Evolutionary conservation across 1,284 basidiomycete species (phyloP).

Genomic region (Kwoniella shivajii): DNA sequence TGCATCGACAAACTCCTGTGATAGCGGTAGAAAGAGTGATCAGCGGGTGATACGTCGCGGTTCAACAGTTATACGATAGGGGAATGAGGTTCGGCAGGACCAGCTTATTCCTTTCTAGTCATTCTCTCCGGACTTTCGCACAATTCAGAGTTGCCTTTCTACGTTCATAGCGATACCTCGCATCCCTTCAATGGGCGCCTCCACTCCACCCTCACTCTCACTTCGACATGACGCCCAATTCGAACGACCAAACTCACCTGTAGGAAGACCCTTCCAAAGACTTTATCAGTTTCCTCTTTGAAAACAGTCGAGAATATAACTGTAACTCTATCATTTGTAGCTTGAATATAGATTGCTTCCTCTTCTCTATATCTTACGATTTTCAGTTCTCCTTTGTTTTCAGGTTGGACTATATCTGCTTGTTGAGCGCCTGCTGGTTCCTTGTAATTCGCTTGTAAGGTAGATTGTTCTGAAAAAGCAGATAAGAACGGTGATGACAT

Average conservation of each 20-base stretch:
- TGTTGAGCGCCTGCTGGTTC: conserved; percentile 55
- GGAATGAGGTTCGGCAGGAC: too few relatives aligned
- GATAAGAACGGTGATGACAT: conserved; percentile 92
- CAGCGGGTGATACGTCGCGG: too few relatives aligned
- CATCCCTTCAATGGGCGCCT: too few relatives aligned
- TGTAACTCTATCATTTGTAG: conserved; percentile 91
- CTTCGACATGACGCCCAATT: not conserved
- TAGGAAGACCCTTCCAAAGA: conserved; percentile 95
- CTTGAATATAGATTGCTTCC: conserved; percentile 95
- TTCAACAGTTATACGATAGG: too few relatives aligned
- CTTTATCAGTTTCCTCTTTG: conserved; percentile 94
- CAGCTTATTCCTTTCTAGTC: too few relatives aligned
- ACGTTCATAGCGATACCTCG: too few relatives aligned
- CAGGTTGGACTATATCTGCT: conserved; percentile 38
- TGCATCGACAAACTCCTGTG: conserved; percentile 96
- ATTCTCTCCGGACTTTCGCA: too few relatives aligned
- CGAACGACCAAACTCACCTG: conserved; percentile 64
- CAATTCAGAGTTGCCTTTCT: too few relatives aligned
- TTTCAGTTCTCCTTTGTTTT: conserved; percentile 77
- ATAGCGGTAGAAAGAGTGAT: not conserved
- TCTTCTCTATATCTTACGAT: conserved; percentile 92
- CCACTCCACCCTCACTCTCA: not conserved
- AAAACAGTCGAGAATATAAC: conserved; percentile 98
- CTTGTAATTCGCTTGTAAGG: conserved; percentile 66
- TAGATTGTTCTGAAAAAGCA: conserved; percentile 84